phyloP scores from a whole-genome alignment of 805 yeast species.

The Kodamaea jinghongensis region DNA sequence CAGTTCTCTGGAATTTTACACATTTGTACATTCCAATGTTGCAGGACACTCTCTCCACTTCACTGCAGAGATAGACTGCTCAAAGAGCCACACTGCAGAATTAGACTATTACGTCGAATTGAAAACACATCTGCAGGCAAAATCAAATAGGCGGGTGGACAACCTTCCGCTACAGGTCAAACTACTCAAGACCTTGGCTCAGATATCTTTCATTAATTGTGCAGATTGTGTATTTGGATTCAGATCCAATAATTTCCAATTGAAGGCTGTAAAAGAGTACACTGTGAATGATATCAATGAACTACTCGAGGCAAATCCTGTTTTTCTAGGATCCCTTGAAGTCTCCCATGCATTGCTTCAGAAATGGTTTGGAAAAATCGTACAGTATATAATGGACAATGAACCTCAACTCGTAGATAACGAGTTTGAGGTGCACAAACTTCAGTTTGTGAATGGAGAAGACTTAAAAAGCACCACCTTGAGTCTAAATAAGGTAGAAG shows the following conservation, averaged over 20 bases:
- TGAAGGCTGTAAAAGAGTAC: constrained; percentile 7
- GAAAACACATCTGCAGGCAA: constrained; percentile 19
- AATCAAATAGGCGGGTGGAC: constrained; percentile 1
- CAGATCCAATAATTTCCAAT: constrained; percentile 7
- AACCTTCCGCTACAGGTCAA: constrained; percentile 6
- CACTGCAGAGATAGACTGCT: constrained; percentile 25
- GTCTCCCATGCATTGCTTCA: constrained; percentile 1
- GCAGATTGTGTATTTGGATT: constrained; percentile 5
- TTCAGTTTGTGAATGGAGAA: constrained; percentile 4
- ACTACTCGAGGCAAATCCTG: constrained; percentile 1
- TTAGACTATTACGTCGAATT: constrained; percentile 20
- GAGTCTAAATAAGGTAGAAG: not conserved
- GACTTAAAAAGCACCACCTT: not conserved
- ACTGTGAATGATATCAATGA: not conserved
- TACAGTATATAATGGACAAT: not conserved
- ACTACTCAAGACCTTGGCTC: constrained; percentile 7
- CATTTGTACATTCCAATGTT: constrained; percentile 15
- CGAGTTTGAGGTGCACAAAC: constrained; percentile 3
- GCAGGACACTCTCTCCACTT: constrained; percentile 13
- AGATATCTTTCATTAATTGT: constrained; percentile 5
- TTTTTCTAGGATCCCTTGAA: constrained; percentile 4
- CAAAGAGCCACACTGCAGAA: constrained; percentile 4
- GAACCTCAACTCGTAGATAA: not conserved
- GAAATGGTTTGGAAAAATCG: constrained; percentile 2
- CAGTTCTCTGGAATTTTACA: constrained; percentile 12